These are phyloP conservation scores for Jaapia argillacea DNA, from an alignment of 768 basidiomycete species.

Conservation along the genomic window DNA sequence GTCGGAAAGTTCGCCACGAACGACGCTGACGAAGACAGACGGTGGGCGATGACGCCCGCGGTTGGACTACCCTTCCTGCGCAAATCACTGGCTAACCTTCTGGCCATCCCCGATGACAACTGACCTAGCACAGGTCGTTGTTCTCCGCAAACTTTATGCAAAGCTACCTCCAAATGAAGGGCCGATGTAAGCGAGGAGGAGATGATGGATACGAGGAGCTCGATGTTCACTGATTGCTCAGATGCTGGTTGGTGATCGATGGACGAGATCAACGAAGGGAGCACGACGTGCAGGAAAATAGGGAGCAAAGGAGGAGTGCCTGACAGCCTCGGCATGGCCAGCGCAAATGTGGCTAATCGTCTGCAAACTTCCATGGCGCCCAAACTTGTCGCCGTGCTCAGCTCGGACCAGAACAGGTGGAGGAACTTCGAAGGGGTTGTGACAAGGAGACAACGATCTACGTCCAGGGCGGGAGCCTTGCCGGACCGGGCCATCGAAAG, in stretches of 20 bases:
- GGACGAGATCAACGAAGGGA: slow-evolving; percentile 47
- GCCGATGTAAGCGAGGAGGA: slow-evolving; percentile 58
- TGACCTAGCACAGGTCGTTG: slow-evolving; percentile 46
- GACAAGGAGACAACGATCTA: slow-evolving; percentile 54
- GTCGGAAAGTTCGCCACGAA: slow-evolving; percentile 71
- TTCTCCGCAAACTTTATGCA: slow-evolving; percentile 42
- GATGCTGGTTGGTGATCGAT: slow-evolving; percentile 45
- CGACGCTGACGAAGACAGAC: slow-evolving; percentile 47
- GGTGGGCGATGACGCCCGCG: slow-evolving; percentile 45
- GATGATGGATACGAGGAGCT: slow-evolving; percentile 56
- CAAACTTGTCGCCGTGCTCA: slow-evolving; percentile 39
- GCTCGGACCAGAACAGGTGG: slow-evolving; percentile 57
- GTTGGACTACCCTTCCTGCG: slow-evolving; percentile 37
- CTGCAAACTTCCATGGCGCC: slow-evolving; percentile 55
- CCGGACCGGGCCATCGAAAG: slow-evolving; percentile 48
- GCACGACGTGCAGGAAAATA: slow-evolving; percentile 58
- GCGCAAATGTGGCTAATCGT: slow-evolving; percentile 56
- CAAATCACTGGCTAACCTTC: slow-evolving; percentile 55
- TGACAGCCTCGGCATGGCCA: slow-evolving; percentile 49
- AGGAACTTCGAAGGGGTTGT: slow-evolving; percentile 54
- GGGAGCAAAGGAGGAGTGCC: slow-evolving; percentile 57
- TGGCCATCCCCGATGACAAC: slow-evolving; percentile 52
- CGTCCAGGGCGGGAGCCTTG: slow-evolving; percentile 55
- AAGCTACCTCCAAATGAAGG: slow-evolving; percentile 62
- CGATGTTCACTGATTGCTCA: slow-evolving; percentile 46